Base-by-base conservation (phyloP, 176 grass and related monocot genomes). In the Pharus latifolius region DNA sequence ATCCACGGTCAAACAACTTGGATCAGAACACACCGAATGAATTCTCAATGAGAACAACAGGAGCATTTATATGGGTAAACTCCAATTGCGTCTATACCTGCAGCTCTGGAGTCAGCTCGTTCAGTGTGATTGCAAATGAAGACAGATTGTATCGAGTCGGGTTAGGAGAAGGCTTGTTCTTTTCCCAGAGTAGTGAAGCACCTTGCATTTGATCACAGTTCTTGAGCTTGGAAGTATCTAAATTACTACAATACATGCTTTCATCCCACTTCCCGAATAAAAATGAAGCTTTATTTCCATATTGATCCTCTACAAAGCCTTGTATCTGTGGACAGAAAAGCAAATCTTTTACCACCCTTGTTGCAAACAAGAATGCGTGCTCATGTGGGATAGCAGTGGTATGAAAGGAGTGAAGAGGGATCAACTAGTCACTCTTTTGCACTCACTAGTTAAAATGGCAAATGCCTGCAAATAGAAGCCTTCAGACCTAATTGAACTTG, bases 201-300 rank as follows among this genome's bases (percentile, higher is more conserved):
- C 67, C 71, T 71, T 75, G 67, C 60, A 84, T 60, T 66, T 81
- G 74, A 60, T 77, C 72, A 1, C 41, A 74, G 7, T 44, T 86
- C 75, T 79, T 90, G 25, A 63, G 57, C 72, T 84, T 90, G 78
- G 54, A 76, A 78, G 80, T 84, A 63, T 97, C 81, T 71, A 49
- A 51, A 30, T 57, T 82, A 42, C 35, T 65, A 55, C 51, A 94
- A 49, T 88, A 82, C 75, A 99, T 83, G 60, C 54, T 78, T 62
- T 91, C 84, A 8, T 94, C 88, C 95, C 95, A 99, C 78, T 85
- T 90, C 77, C 95, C 95, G 54, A 82, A 81, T 42, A 99, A 88
- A 77, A 78, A 84, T 0, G 87, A 85, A 70, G 68, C 62, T 83
- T 84, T 94, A 6, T 77, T 85, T 69, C 84, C 83, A 47, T 44